Conservation (phyloP, 83 land plant genomes). For the Diphasiastrum complanatum region DNA sequence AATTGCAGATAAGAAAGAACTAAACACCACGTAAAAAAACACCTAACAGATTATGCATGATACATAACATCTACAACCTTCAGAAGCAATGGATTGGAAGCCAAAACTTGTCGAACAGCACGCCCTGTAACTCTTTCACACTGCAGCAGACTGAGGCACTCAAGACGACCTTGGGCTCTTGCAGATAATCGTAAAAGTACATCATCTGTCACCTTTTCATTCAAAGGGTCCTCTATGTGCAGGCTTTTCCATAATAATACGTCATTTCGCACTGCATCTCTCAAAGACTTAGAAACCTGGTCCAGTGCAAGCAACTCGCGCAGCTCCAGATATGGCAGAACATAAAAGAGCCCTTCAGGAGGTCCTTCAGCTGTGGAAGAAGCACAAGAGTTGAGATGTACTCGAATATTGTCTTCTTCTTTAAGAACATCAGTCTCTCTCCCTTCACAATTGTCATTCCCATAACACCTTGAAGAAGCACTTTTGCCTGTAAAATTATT, state of each 20-base stretch:
- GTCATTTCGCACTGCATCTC: conserved; percentile 37
- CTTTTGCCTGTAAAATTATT: too few species aligned
- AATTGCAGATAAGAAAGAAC: neutral
- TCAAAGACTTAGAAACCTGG: conserved; percentile 43
- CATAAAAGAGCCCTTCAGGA: conserved; percentile 43
- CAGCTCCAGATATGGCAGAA: conserved; percentile 43
- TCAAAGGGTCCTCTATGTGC: conserved; percentile 37
- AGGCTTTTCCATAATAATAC: conserved; percentile 43
- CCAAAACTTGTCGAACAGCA: conserved; percentile 44
- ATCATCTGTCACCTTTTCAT: conserved; percentile 49
- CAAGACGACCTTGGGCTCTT: conserved; percentile 49
- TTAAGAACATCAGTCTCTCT: too few species aligned
- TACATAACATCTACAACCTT: conserved; percentile 32
- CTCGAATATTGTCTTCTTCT: too few species aligned
- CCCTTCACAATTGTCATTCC: too few species aligned
- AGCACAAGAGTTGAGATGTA: too few species aligned
- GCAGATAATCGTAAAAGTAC: conserved; percentile 36
- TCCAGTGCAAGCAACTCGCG: conserved; percentile 47
- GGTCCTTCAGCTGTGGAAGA: conserved; percentile 23
- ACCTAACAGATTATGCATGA: neutral
- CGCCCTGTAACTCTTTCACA: conserved; percentile 47
- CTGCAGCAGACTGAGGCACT: conserved; percentile 42
- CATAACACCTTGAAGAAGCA: too few species aligned
- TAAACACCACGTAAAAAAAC: neutral
- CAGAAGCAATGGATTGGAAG: conserved; percentile 35